These are phyloP conservation scores for Hypoxylon cercidicola DNA, from an alignment of 495 filamentous ascomycete genomes.

Conservation along the genomic window DNA sequence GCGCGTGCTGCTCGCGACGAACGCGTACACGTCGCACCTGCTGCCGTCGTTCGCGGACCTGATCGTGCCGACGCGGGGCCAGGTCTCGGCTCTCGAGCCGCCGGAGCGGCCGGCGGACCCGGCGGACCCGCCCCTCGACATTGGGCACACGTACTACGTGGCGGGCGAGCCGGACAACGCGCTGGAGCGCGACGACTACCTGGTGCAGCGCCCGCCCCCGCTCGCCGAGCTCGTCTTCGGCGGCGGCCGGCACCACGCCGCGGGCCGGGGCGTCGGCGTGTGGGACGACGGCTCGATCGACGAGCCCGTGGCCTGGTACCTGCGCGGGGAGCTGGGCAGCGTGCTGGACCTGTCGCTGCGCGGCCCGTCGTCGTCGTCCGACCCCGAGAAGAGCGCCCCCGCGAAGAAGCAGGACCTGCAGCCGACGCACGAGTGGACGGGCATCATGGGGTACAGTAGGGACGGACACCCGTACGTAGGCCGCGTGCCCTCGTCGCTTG, in stretches of 20 bases:
- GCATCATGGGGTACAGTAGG: constrained; percentile 81
- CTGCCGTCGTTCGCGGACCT: constrained; percentile 74
- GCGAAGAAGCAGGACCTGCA: constrained; percentile 54
- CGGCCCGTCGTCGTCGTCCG: too few relatives aligned
- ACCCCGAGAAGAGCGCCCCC: too few relatives aligned
- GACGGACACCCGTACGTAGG: constrained; percentile 78
- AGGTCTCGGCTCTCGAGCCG: constrained; percentile 75
- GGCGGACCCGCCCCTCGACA: constrained; percentile 41
- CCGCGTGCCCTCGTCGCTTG: constrained; percentile 58
- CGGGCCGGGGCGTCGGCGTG: constrained; percentile 61
- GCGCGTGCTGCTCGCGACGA: constrained; percentile 79
- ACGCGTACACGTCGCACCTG: constrained; percentile 79
- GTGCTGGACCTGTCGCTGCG: constrained; percentile 44
- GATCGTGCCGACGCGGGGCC: constrained; percentile 79
- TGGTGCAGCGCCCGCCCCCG: constrained; percentile 70
- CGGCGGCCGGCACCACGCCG: constrained; percentile 63
- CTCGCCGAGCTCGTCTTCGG: constrained; percentile 70
- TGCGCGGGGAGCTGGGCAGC: constrained; percentile 55
- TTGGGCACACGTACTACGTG: constrained; percentile 71
- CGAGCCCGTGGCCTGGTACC: constrained; percentile 57
- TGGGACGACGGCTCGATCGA: constrained; percentile 68
- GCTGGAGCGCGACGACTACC: constrained; percentile 71
- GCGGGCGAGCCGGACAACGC: constrained; percentile 52
- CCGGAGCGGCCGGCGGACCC: constrained; percentile 40
- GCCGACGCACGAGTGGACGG: constrained; percentile 77